phyloP scores from a whole-genome alignment of 1,284 basidiomycete species.

The Puccinia hordei region DNA sequence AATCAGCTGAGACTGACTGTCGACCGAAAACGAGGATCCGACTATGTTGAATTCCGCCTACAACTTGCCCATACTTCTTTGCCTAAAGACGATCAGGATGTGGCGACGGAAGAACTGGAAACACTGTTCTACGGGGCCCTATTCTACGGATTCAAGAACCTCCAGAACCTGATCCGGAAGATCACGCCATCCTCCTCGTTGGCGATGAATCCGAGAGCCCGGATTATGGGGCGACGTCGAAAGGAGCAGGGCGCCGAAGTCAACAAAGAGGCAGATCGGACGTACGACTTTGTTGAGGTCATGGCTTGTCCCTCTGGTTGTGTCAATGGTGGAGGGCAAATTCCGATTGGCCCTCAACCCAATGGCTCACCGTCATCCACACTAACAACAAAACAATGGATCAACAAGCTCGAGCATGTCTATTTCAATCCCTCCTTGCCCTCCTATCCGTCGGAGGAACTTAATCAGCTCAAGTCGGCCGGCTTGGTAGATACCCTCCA shows the following conservation, averaged over 20 bases:
- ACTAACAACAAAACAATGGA: conserved; percentile 32
- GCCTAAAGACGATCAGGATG: not conserved
- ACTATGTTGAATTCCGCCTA: conserved; percentile 31
- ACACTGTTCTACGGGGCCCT: conserved; percentile 87
- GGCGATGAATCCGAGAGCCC: conserved; percentile 57
- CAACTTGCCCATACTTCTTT: not conserved
- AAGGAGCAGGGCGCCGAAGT: conserved; percentile 2
- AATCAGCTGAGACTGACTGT: conserved; percentile 56
- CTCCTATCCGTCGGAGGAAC: not conserved
- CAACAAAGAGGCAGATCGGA: not conserved
- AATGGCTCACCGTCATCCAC: not conserved
- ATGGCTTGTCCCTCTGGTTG: conserved; percentile 99
- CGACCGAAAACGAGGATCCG: conserved; percentile 58
- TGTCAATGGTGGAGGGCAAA: conserved; percentile 94
- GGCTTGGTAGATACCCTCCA: not conserved
- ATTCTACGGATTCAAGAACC: conserved; percentile 95
- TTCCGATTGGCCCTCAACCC: conserved; percentile 65
- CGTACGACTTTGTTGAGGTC: conserved; percentile 93
- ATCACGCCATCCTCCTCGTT: conserved; percentile 82
- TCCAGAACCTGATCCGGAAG: conserved; percentile 94
- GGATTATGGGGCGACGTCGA: conserved; percentile 15
- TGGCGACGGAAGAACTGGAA: conserved; percentile 50
- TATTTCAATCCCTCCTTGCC: not conserved
- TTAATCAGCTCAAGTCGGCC: not conserved
- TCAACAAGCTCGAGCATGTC: conserved; percentile 28